Conservation (phyloP, 163 green algal species). For the Scenedesmus sp. region DNA sequence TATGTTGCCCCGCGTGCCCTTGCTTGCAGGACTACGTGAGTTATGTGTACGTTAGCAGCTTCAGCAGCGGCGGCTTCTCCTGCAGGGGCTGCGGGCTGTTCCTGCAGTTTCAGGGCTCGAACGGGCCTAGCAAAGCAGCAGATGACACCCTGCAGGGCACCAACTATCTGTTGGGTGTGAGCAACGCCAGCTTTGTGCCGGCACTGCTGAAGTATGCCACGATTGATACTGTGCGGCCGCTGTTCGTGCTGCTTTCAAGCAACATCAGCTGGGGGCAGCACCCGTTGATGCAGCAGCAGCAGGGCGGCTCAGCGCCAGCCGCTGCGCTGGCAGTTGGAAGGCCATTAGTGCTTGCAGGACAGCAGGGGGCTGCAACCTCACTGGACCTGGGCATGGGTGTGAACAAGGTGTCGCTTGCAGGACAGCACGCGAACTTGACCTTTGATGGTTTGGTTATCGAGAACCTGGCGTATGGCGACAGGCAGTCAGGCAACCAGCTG, state of each 20-base stretch:
- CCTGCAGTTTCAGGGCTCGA: background rate
- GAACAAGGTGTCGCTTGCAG: background rate
- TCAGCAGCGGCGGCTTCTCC: background rate
- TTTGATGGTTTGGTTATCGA: background rate
- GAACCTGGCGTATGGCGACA: conserved; percentile 8
- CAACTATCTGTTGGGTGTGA: background rate
- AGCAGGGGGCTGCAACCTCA: background rate
- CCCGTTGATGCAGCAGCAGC: background rate
- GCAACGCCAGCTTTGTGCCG: background rate
- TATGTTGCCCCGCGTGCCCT: background rate
- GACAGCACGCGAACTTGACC: background rate
- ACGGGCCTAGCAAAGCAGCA: background rate
- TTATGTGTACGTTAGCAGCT: background rate
- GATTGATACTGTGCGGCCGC: background rate
- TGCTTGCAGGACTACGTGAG: background rate
- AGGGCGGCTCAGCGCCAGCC: no score
- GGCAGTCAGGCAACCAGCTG: background rate
- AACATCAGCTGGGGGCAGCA: conserved; percentile 4
- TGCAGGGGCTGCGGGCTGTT: conserved; percentile 8
- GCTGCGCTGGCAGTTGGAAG: background rate
- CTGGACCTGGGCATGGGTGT: conserved; percentile 3
- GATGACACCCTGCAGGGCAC: background rate
- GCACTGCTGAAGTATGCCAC: background rate
- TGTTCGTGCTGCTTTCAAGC: background rate
- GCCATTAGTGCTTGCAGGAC: background rate